These are phyloP conservation scores for Apiospora kogelbergensis DNA, from an alignment of 2,329 filamentous ascomycete species.

Conservation along the genomic window DNA sequence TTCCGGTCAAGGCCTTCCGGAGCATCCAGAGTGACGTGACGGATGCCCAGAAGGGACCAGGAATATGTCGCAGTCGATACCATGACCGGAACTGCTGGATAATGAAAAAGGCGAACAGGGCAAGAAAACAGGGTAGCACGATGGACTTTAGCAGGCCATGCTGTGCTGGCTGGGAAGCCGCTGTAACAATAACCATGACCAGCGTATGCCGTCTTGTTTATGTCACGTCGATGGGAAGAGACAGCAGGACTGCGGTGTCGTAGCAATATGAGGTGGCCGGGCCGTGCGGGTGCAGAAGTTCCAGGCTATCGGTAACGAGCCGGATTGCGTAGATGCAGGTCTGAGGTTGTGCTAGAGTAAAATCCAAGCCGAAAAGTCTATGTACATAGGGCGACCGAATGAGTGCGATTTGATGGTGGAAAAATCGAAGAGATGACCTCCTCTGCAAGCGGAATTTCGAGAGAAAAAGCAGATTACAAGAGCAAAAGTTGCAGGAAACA, in stretches of 20 bases:
- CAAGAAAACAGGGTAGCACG: conserved; percentile 11
- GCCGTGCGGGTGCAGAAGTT: conserved; percentile 11
- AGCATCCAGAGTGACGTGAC: conserved; percentile 28
- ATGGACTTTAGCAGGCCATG: conserved; percentile 12
- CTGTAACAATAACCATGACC: conserved; percentile 13
- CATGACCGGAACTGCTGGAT: conserved; percentile 22
- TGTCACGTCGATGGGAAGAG: background rate
- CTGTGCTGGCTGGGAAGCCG: conserved; percentile 9
- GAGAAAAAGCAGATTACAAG: too few relatives aligned
- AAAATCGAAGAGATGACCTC: background rate
- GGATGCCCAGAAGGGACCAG: conserved; percentile 28
- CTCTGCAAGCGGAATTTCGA: background rate
- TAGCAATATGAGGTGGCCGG: conserved; percentile 5
- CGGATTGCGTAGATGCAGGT: conserved; percentile 14
- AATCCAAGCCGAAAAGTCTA: conserved; percentile 5
- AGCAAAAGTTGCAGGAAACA: background rate
- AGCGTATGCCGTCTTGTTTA: conserved; percentile 10
- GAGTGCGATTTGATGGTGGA: background rate
- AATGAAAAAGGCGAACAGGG: conserved; percentile 13
- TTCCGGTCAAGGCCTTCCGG: conserved; percentile 22
- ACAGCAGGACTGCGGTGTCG: background rate
- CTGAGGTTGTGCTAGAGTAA: conserved; percentile 15
- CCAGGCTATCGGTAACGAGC: conserved; percentile 20
- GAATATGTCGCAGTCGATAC: conserved; percentile 29
- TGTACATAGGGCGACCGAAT: background rate